These are phyloP conservation scores for Aspergillus leporis DNA, from an alignment of 495 filamentous ascomycete genomes.

Conservation along the genomic window DNA sequence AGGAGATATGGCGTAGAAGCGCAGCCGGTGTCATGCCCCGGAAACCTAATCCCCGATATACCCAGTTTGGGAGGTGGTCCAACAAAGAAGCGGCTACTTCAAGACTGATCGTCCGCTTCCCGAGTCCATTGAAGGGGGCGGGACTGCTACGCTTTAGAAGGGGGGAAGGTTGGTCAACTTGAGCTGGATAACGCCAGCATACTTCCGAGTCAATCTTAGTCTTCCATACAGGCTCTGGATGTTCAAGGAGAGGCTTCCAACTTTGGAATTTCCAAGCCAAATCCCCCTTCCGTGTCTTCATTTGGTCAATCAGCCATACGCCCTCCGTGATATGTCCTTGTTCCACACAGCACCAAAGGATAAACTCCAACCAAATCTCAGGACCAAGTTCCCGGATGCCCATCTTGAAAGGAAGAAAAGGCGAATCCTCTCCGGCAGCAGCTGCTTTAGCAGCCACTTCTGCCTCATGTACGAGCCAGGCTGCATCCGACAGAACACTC, in stretches of 20 bases:
- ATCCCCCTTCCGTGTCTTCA: constrained; percentile 30
- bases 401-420: constrained; percentile 50
- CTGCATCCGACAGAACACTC: constrained; percentile 62
- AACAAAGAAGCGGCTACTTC: constrained; percentile 58
- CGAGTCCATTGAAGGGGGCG: constrained; percentile 44
- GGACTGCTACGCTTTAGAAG: constrained; percentile 23
- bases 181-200: constrained; percentile 36
- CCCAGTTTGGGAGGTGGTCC: constrained; percentile 48
- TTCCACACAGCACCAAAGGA: constrained; percentile 68
- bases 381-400: constrained; percentile 54
- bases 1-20: constrained; percentile 23
- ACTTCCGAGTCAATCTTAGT: constrained; percentile 37
- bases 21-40: constrained; percentile 24
- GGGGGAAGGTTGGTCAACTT: constrained; percentile 11
- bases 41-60: constrained; percentile 34
- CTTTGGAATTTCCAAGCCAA: constrained; percentile 42
- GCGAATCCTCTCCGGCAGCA: constrained; percentile 51
- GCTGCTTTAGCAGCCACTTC: constrained; percentile 44
- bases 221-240: constrained; percentile 29
- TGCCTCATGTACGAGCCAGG: constrained; percentile 54
- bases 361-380: constrained; percentile 65
- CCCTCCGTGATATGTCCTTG: constrained; percentile 59
- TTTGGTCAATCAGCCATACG: constrained; percentile 45
- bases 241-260: constrained; percentile 37
- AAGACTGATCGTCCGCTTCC: constrained; percentile 53